Percentiles rank a stretch among this genome's conserved stretches.
These are phyloP conservation scores for Eucalyptus virginea DNA, from an alignment of 345 rosid genomes.

Conservation along the genomic window DNA sequence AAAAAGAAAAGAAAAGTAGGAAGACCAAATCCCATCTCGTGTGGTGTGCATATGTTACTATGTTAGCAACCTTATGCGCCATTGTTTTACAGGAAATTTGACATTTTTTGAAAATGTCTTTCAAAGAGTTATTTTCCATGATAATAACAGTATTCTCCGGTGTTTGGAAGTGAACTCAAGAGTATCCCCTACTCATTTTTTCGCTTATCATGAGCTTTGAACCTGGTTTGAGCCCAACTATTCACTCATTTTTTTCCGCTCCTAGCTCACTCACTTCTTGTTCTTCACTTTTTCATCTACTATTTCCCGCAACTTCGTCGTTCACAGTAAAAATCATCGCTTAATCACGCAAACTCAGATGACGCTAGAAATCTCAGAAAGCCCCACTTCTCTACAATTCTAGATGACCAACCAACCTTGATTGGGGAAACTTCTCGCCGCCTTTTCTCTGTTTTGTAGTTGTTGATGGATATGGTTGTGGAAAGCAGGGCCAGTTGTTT, in stretches of 20 bases:
- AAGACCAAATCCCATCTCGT: neutral
- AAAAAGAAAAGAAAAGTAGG: neutral
- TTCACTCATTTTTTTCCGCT: neutral
- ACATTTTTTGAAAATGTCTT: neutral
- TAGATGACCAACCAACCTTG: neutral
- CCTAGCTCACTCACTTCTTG: neutral
- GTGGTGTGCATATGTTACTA: neutral
- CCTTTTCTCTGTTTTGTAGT: neutral
- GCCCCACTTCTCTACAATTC: neutral
- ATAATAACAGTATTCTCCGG: neutral
- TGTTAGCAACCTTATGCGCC: neutral
- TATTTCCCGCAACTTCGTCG: neutral
- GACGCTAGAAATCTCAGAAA: neutral
- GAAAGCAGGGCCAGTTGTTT: neutral
- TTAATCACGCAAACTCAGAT: neutral
- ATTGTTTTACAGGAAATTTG: neutral
- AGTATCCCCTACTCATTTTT: neutral
- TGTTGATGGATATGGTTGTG: neutral
- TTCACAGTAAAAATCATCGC: neutral
- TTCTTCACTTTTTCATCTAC: neutral
- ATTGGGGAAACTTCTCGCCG: neutral
- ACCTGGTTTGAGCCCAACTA: neutral
- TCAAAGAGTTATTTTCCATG: neutral
- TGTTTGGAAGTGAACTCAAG: neutral
- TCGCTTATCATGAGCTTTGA: neutral